A percentile compares a stretch with the other conserved stretches of the same genome.
Conservation (phyloP, 768 basidiomycete genomes). For the Boletus vinaceobasis region DNA sequence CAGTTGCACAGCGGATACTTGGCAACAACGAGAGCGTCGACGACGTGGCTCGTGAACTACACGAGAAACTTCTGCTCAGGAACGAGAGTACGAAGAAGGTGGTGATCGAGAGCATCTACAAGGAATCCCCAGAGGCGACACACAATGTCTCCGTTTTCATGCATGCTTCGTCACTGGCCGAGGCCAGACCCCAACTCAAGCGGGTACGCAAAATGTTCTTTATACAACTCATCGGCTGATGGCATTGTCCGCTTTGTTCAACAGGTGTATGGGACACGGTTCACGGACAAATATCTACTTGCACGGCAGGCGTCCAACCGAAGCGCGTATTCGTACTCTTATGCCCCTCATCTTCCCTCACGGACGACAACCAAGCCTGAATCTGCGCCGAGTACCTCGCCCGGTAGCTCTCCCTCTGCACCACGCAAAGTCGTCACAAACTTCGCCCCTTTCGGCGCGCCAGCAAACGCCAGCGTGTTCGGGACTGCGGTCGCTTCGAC, state of each 20-base stretch:
- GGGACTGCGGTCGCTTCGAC: slow-evolving; percentile 79
- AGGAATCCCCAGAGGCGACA: slow-evolving; percentile 80
- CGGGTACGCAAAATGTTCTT: slow-evolving; percentile 49
- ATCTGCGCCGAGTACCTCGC: slow-evolving; percentile 19
- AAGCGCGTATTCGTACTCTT: slow-evolving; percentile 50
- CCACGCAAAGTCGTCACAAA: slow-evolving; percentile 86
- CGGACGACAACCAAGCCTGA: slow-evolving; percentile 40
- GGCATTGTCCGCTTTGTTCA: slow-evolving; percentile 1
- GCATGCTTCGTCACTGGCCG: slow-evolving; percentile 62
- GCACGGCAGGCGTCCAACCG: slow-evolving; percentile 60
- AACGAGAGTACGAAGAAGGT: slow-evolving; percentile 98
- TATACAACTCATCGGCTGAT: not conserved
- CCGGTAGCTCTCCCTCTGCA: slow-evolving; percentile 50
- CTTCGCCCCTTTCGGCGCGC: slow-evolving; percentile 82
- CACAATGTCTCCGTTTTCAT: slow-evolving; percentile 90
- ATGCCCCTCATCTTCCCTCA: slow-evolving; percentile 45
- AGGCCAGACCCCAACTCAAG: slow-evolving; percentile 75
- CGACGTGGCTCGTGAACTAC: slow-evolving; percentile 91
- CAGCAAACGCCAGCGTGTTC: slow-evolving; percentile 73
- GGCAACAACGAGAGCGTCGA: slow-evolving; percentile 95
- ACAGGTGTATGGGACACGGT: slow-evolving; percentile 91
- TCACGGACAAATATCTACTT: slow-evolving; percentile 93
- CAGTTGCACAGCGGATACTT: slow-evolving; percentile 88
- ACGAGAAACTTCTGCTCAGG: slow-evolving; percentile 83
- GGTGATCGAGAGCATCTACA: slow-evolving; percentile 94